Conservation (phyloP, 129 eudicot genomes). For the Helichrysum umbraculigerum region DNA sequence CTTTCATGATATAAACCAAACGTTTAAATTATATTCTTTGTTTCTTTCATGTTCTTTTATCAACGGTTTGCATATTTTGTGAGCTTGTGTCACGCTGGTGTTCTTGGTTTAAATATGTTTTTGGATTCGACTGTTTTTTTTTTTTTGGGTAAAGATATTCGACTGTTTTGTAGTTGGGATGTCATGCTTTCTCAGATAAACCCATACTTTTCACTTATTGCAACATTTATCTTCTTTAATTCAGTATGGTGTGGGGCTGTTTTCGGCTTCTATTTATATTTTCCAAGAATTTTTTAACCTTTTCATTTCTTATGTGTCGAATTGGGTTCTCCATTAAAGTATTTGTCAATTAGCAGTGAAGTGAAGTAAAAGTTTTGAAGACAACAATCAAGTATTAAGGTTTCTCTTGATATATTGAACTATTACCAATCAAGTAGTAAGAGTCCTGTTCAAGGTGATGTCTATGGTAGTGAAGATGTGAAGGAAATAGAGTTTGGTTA, state of each 20-base stretch:
- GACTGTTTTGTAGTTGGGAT: not conserved
- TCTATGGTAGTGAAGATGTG: conserved; percentile 71
- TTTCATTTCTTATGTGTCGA: conserved; percentile 14
- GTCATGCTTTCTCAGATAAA: not conserved
- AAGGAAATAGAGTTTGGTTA: conserved; percentile 63
- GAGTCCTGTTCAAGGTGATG: conserved; percentile 85
- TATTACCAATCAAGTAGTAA: conserved; percentile 66
- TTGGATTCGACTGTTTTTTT: not conserved
- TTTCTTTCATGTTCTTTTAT: not conserved
- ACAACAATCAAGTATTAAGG: conserved; percentile 12
- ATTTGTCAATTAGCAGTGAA: conserved; percentile 77
- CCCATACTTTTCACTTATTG: not conserved
- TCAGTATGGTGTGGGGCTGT: not conserved
- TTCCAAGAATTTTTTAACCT: not conserved
- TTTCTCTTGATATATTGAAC: conserved; percentile 32
- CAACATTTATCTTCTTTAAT: not conserved
- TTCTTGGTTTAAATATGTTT: not conserved
- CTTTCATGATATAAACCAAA: not conserved
- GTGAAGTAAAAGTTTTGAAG: conserved; percentile 52
- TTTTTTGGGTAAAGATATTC: too few relatives aligned
- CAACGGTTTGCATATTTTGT: not conserved
- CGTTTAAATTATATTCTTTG: not conserved
- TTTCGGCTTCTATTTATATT: not conserved
- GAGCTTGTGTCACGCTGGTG: not conserved
- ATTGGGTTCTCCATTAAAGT: conserved; percentile 38